Conservation (phyloP, 2,329 filamentous ascomycete species). For the Drechmeria coniospora region DNA sequence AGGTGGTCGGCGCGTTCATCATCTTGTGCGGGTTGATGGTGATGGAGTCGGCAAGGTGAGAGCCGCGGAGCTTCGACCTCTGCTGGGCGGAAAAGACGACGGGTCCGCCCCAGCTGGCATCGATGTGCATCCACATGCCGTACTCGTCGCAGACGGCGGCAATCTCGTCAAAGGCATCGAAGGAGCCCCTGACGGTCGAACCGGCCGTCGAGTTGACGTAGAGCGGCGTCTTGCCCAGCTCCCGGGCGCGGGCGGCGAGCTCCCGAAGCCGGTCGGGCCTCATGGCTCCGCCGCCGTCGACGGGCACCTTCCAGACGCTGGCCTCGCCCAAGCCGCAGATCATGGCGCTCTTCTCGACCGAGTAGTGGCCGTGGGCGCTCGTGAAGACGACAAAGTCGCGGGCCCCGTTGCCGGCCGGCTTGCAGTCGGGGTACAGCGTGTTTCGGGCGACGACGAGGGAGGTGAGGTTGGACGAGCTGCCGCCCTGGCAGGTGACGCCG, state of each 20-base stretch:
- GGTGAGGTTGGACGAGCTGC: constrained; percentile 70
- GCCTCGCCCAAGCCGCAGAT: constrained; percentile 69
- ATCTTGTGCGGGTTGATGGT: constrained; percentile 96
- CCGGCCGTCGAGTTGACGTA: constrained; percentile 94
- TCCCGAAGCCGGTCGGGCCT: constrained; percentile 46
- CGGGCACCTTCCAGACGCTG: constrained; percentile 57
- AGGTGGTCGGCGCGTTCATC: constrained; percentile 82
- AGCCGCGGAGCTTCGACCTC: constrained; percentile 49
- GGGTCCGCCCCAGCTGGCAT: constrained; percentile 80
- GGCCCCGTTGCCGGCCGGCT: constrained; percentile 50
- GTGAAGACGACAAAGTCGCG: constrained; percentile 72
- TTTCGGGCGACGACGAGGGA: constrained; percentile 82
- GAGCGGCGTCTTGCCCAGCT: constrained; percentile 63
- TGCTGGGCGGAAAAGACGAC: constrained; percentile 61
- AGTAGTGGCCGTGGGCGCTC: constrained; percentile 82
- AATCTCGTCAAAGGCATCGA: constrained; percentile 62
- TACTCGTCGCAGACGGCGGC: constrained; percentile 53
- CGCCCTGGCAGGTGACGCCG: constrained; percentile 67
- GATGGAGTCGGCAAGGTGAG: constrained; percentile 62
- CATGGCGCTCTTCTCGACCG: constrained; percentile 85
- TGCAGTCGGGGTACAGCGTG: constrained; percentile 65
- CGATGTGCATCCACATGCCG: constrained; percentile 81
- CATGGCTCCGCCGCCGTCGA: constrained; percentile 63
- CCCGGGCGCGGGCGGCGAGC: constrained; percentile 44
- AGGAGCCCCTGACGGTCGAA: constrained; percentile 83